Base-by-base conservation (phyloP, 352 stramenopile genomes). In the Bremia lactucae region DNA sequence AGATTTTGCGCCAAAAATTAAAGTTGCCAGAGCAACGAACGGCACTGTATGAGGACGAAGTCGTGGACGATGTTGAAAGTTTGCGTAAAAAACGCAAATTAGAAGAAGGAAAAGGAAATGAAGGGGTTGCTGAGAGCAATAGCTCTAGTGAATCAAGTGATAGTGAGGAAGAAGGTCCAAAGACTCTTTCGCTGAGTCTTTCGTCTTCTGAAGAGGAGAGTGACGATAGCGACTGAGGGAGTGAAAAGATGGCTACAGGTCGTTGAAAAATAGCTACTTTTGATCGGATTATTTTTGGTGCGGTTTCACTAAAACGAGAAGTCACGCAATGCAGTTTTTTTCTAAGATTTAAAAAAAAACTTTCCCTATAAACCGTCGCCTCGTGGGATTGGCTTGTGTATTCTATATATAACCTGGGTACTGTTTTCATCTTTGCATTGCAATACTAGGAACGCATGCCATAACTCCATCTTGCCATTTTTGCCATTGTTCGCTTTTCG, bases 1-100 rank as follows among this genome's bases (percentile, higher is more conserved):
- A 90, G 18, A 64, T 81, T 4, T 21, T 90, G 33, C 70, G 78
- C 19, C 83, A 84, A 46, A 87, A 87, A 53, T 80, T 90, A 45
- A 85, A 85, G 42, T 26, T 87, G 16, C 70, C 75, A 1, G 72
- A 82, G 23, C 85, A 87, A 59, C 69, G 75, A 6, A 47, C 58
- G 9, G 54, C 73, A 5, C 42, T 87, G 36, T 87, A 87, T 42
- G 68, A 83, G 35, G 75, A 87, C 46, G 75, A 87, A 31, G 65
- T 85, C 6, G 72, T 85, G 24, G 72, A 85, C 37, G 67, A 85
- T 28, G 67, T 83, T 3, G 75, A 82, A 26, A 55, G 48, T 42
- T 48, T 83, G 28, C 65, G 67, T 49, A 87, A 87, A 53, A 81
- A 76, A 38, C 69, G 70, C 41, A 83, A 79, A 25, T 39, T 85